These are phyloP conservation scores for Ceratocystis huliohia DNA, from an alignment of 2,329 filamentous ascomycete genomes.

Conservation along the genomic window DNA sequence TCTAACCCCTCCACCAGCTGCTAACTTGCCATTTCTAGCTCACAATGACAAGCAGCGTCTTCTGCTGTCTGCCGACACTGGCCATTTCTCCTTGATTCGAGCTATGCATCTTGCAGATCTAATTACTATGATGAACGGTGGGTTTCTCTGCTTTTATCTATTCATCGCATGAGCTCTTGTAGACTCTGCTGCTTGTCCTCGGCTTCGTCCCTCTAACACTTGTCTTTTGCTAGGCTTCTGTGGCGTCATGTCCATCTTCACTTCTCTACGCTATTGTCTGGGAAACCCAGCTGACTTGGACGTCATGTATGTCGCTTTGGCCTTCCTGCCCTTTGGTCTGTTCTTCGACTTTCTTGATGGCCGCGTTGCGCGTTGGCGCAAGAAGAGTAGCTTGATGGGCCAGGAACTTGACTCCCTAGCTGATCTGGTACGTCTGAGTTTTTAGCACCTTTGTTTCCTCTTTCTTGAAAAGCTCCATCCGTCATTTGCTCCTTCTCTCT, in stretches of 20 bases:
- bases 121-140: slow-evolving; percentile 72
- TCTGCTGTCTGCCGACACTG: slow-evolving; percentile 54
- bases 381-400: slow-evolving; percentile 95
- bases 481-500: neutral
- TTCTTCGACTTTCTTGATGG: slow-evolving; percentile 99
- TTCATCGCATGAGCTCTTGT: neutral
- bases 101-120: slow-evolving; percentile 69
- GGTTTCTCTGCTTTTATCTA: slow-evolving; percentile 16
- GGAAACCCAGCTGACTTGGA: slow-evolving; percentile 51
- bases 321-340: slow-evolving; percentile 78
- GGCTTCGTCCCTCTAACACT: neutral
- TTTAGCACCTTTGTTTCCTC: neutral
- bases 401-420: slow-evolving; percentile 94
- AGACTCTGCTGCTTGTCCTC: neutral
- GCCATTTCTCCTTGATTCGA: slow-evolving; percentile 58
- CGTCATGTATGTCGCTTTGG: slow-evolving; percentile 71
- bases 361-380: slow-evolving; percentile 88
- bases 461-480: neutral
- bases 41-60: slow-evolving; percentile 60
- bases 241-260: slow-evolving; percentile 90
- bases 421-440: slow-evolving; percentile 59
- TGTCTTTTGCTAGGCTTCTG: slow-evolving; percentile 48
- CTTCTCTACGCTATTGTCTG: slow-evolving; percentile 84
- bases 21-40: slow-evolving; percentile 30
- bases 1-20: neutral